Percentiles rank a stretch among this genome's conserved stretches.
These are phyloP conservation scores for Sporothrix variecibatus DNA, from an alignment of 2,329 filamentous ascomycete species.

Conservation along the genomic window DNA sequence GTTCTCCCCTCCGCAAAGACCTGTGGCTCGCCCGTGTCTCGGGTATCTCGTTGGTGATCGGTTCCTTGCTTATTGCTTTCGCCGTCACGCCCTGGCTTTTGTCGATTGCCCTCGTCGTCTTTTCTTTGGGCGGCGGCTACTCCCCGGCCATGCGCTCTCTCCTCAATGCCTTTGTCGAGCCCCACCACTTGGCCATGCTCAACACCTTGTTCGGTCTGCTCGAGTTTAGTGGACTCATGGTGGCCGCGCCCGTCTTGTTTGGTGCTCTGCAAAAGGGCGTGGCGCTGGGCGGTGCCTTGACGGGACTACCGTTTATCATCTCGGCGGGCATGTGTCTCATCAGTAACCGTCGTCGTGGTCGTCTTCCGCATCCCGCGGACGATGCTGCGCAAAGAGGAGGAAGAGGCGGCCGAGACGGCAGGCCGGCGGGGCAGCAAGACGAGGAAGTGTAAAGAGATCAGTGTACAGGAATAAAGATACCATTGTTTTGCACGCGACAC, in stretches of 20 bases:
- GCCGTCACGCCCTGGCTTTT: slow-evolving; percentile 42
- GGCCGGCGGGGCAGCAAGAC: background rate
- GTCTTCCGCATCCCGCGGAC: slow-evolving; percentile 32
- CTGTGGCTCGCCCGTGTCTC: slow-evolving; percentile 44
- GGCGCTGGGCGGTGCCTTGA: slow-evolving; percentile 48
- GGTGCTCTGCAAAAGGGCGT: slow-evolving; percentile 50
- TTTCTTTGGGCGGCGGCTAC: slow-evolving; percentile 50
- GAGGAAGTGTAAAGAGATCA: background rate
- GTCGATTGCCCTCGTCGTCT: slow-evolving; percentile 45
- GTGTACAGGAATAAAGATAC: background rate
- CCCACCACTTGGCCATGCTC: slow-evolving; percentile 54
- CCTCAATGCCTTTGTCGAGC: slow-evolving; percentile 55
- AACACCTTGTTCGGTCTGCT: slow-evolving; percentile 55
- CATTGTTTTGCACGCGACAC: background rate
- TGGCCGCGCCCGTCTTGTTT: slow-evolving; percentile 50
- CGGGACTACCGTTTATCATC: slow-evolving; percentile 53
- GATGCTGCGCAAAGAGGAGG: background rate
- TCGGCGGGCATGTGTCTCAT: slow-evolving; percentile 39
- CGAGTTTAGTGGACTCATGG: slow-evolving; percentile 52
- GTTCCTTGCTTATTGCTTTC: slow-evolving; percentile 42
- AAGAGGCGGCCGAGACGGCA: background rate
- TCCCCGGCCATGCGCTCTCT: slow-evolving; percentile 49
- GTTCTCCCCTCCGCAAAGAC: slow-evolving; percentile 42
- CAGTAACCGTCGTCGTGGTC: slow-evolving; percentile 38
- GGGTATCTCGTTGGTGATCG: slow-evolving; percentile 40